Evolutionary conservation across 805 yeast genomes (phyloP).

Genomic region (Sugiyamaella floridensis): DNA sequence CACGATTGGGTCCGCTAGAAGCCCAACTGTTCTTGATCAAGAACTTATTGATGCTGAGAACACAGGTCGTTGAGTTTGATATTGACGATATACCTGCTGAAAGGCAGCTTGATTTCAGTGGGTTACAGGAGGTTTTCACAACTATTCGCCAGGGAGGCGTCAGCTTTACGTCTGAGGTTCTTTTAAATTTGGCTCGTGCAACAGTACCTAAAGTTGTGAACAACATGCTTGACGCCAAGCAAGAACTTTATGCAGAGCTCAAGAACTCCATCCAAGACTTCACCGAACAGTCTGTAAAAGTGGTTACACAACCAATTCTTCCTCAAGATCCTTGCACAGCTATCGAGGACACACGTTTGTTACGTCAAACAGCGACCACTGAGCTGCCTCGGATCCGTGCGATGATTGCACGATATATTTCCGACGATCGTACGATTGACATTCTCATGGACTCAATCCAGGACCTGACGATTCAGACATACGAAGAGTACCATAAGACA

Average conservation of each 20-base stretch:
- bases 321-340: slow-evolving; percentile 25
- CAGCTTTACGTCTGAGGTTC: slow-evolving; percentile 26
- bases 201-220: slow-evolving; percentile 74
- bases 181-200: slow-evolving; percentile 51
- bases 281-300: slow-evolving; percentile 49
- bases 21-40: slow-evolving; percentile 62
- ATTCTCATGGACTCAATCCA: slow-evolving; percentile 59
- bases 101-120: slow-evolving; percentile 73
- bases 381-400: slow-evolving; percentile 51
- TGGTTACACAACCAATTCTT: slow-evolving; percentile 44
- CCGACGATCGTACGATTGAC: slow-evolving; percentile 45
- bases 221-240: slow-evolving; percentile 71
- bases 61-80: slow-evolving; percentile 68
- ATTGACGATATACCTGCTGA: slow-evolving; percentile 66
- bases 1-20: slow-evolving; percentile 47
- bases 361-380: slow-evolving; percentile 45
- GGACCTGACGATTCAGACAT: slow-evolving; percentile 51
- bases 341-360: slow-evolving; percentile 32
- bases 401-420: slow-evolving; percentile 48
- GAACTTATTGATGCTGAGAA: slow-evolving; percentile 62
- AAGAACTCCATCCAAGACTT: slow-evolving; percentile 63
- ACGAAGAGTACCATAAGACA: slow-evolving; percentile 44
- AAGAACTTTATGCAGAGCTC: slow-evolving; percentile 67
- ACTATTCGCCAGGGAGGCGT: slow-evolving; percentile 29
- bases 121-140: slow-evolving; percentile 49